A percentile compares a stretch with the other conserved stretches of the same genome.
These are phyloP conservation scores for Ceriops decandra DNA, from an alignment of 345 rosid species.

Conservation along the genomic window DNA sequence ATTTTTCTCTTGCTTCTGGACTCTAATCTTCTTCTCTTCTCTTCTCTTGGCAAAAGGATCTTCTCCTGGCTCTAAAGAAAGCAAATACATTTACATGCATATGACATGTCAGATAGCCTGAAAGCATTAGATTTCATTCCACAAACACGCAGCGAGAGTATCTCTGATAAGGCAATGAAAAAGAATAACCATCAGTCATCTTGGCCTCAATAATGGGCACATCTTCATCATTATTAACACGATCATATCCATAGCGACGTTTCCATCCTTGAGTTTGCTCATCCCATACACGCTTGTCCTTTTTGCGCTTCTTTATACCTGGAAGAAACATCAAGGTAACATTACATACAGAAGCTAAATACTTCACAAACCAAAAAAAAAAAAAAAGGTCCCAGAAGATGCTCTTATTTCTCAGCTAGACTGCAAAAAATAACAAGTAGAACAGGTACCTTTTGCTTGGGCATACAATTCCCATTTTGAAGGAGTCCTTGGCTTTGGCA, in stretches of 20 bases:
- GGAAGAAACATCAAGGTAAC: slow-evolving; percentile 13
- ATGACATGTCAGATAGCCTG: background rate
- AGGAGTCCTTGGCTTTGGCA: slow-evolving; percentile 23
- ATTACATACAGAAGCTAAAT: background rate
- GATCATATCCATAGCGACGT: slow-evolving; percentile 86
- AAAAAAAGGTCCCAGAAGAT: background rate
- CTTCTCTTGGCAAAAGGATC: slow-evolving; percentile 85
- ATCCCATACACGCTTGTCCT: slow-evolving; percentile 78
- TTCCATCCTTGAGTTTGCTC: slow-evolving; percentile 83
- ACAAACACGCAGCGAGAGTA: background rate
- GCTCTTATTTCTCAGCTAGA: background rate
- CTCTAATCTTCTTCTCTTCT: slow-evolving; percentile 69
- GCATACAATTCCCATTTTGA: slow-evolving; percentile 26
- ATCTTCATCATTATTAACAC: slow-evolving; percentile 84
- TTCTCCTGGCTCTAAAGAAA: slow-evolving; percentile 63
- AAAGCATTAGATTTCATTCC: background rate
- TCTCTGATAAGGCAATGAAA: background rate
- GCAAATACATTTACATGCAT: background rate
- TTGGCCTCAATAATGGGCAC: slow-evolving; percentile 83
- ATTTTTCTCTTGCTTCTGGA: slow-evolving; percentile 73
- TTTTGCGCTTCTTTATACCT: slow-evolving; percentile 84
- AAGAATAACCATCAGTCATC: slow-evolving; percentile 60
- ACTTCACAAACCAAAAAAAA: no score
- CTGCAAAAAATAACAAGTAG: background rate
- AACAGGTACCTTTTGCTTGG: slow-evolving; percentile 18